Base-by-base conservation (phyloP, 371 early-diverging fungal species). In the Rhizopus sp. region DNA sequence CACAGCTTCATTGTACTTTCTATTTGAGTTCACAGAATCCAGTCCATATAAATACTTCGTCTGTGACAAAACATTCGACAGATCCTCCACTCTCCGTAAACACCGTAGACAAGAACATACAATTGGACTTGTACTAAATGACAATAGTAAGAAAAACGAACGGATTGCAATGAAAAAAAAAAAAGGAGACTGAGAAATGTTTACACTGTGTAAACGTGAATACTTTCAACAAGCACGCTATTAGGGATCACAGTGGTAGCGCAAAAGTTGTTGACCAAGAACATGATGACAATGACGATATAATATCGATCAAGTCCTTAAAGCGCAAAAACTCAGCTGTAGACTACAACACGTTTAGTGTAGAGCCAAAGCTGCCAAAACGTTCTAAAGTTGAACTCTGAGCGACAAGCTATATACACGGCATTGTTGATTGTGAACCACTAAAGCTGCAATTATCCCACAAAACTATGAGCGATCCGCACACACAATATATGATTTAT, bases 401-500 rank as follows among this genome's bases (percentile, higher is more conserved):
- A 32, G 23, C 12, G 35, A 38, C 16, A 4, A 37, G 32, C 55
- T 34, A 34, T 23, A 35, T 35, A 45, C 5, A 35, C 37, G 47
- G 5, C 50, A 17, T 7, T 16, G 31, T 49, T 7, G 48, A 57
- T 32, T 49, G 48, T 57, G 49, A 48, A 12, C 57, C 49, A 23
- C 12, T 46, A 16, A 47, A 45, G 6, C 34, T 57, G 30, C 33
- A 39, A 17, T 38, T 57, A 3, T 49, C 57, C 31, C 15, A 32
- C 15, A 49, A 41, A 17, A 46, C 9, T 37, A 57, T 7, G 57
- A 44, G 0, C 16, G 37, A 38, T 46, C 7, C 40, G 13, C 23
- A 23, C 17, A 33, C 8, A 40, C 12, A 16, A 37, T 48, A 7
- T 35, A 16, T 46, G 47, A 38, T 10, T 42, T 44, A 13, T 46